Evolutionary conservation across 2,329 filamentous ascomycete species (phyloP), one percentile per base, ranked within the genome.

Genomic region (Ceratocystis papillata): DNA sequence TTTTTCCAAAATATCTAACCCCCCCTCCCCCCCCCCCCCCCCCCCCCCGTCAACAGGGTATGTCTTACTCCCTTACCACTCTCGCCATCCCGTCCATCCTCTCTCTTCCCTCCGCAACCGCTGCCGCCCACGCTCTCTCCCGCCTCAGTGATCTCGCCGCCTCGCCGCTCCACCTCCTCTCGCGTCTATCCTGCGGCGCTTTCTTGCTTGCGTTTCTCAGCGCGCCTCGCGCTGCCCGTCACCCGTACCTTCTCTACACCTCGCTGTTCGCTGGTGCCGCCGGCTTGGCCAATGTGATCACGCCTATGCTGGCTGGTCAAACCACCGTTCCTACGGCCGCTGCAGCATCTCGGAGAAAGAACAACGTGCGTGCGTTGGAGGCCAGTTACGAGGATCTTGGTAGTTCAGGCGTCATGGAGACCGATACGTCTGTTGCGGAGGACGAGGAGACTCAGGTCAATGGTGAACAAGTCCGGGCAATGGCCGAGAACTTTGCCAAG

Each of bases 171-270:
- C 80, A 86, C 65, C 77, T 82, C 41, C 82, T 95, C 63, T 83
- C 87, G 62, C 79, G 83, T 70, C 76, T 95, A 70, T 86, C 90
- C 64, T 83, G 85, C 65, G 78, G 83, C 64, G 85, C 89, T 37
- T 86, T 96, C 72, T 78, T 90, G 70, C 82, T 93, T 70, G 89
- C 91, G 69, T 96, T 87, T 76, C 75, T 81, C 57, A 79, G 95
- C 70, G 93, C 91, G 1, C 88, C 91, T 0, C 81, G 84, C 30
- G 82, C 85, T 66, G 81, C 83, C 70, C 86, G 88, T 73, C 93
- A 97, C 74, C 93, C 93, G 0, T 97, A 96, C 74, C 85, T 96
- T 30, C 76, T 96, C 67, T 96, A 94, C 85, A 90, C 90, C 15
- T 85, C 86, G 2, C 76, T 90, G 30, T 81, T 91, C 67, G 83